These are phyloP conservation scores for Akanthomyces muscarius DNA, from an alignment of 2,329 filamentous ascomycete genomes.

Conservation along the genomic window DNA sequence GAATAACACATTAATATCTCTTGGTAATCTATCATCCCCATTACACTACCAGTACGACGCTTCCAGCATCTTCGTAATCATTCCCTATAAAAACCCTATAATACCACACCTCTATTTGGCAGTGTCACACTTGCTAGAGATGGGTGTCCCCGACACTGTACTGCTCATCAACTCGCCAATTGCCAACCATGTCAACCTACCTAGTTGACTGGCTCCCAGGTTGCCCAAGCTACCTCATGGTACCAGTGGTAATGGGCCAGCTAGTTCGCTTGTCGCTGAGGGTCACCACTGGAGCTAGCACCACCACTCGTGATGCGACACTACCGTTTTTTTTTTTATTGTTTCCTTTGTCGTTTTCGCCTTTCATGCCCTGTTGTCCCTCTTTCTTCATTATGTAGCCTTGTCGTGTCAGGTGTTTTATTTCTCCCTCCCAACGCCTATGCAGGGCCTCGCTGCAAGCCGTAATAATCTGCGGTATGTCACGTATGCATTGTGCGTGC, in stretches of 20 bases:
- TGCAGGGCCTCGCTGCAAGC: not conserved
- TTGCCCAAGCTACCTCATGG: not conserved
- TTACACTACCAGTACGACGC: not conserved
- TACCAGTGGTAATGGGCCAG: not conserved
- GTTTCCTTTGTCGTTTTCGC: not conserved
- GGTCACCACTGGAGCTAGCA: not conserved
- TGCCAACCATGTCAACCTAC: no score
- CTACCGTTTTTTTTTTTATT: not conserved
- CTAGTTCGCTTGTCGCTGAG: slow-evolving; percentile 2
- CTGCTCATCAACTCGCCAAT: no score
- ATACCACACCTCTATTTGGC: not conserved
- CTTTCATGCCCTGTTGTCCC: not conserved
- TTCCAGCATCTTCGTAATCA: not conserved
- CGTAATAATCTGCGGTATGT: not conserved
- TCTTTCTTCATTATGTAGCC: not conserved
- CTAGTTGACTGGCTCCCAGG: no score
- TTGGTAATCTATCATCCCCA: not conserved
- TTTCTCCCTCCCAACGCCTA: not conserved
- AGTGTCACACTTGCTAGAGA: not conserved
- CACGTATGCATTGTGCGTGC: not conserved
- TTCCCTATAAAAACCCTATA: not conserved
- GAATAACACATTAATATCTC: not conserved
- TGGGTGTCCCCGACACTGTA: not conserved
- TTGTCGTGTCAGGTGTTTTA: not conserved
- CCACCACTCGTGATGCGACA: slow-evolving; percentile 4